phyloP scores from a whole-genome alignment of 805 yeast species.

The Metschnikowia peoriensis region DNA sequence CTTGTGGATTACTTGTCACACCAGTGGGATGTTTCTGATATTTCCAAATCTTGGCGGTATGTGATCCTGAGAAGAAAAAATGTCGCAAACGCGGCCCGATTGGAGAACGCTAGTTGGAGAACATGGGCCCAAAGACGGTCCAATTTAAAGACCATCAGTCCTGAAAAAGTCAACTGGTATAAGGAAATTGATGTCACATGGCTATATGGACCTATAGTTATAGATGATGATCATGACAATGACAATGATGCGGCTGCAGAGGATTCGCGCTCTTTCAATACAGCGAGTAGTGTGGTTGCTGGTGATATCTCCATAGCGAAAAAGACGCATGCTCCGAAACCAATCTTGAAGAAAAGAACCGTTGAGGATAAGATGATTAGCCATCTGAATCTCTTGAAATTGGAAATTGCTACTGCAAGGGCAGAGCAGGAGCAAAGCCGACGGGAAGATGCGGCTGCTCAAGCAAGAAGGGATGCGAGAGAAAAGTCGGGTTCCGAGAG shows the following conservation, averaged over 20 bases:
- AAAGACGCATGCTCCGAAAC: constrained; percentile 52
- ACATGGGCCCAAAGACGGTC: constrained; percentile 87
- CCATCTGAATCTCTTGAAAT: constrained; percentile 48
- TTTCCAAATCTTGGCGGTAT: constrained; percentile 94
- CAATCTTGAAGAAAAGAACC: constrained; percentile 84
- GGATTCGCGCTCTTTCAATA: constrained; percentile 17
- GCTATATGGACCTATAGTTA: constrained; percentile 88
- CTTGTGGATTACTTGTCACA: constrained; percentile 96
- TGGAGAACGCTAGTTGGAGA: constrained; percentile 77
- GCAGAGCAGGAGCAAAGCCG: constrained; percentile 30
- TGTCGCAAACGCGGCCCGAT: constrained; percentile 57
- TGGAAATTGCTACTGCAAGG: constrained; percentile 39
- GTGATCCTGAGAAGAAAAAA: constrained; percentile 79
- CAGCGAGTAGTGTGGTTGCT: constrained; percentile 44
- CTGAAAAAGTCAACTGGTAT: constrained; percentile 92
- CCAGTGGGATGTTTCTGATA: constrained; percentile 92
- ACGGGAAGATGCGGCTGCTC: constrained; percentile 28
- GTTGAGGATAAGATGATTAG: constrained; percentile 77
- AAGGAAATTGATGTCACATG: constrained; percentile 97
- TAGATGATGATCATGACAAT: constrained; percentile 35
- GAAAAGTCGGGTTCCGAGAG: constrained; percentile 13
- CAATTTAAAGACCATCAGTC: constrained; percentile 73
- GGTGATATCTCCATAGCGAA: constrained; percentile 45
- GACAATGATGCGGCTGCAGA: constrained; percentile 24
- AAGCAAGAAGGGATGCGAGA: constrained; percentile 17